Percentiles rank a stretch among this genome's conserved stretches.
Evolutionary conservation across 2,329 filamentous ascomycete genomes (phyloP).

Genomic region (Blastomyces percursus): DNA sequence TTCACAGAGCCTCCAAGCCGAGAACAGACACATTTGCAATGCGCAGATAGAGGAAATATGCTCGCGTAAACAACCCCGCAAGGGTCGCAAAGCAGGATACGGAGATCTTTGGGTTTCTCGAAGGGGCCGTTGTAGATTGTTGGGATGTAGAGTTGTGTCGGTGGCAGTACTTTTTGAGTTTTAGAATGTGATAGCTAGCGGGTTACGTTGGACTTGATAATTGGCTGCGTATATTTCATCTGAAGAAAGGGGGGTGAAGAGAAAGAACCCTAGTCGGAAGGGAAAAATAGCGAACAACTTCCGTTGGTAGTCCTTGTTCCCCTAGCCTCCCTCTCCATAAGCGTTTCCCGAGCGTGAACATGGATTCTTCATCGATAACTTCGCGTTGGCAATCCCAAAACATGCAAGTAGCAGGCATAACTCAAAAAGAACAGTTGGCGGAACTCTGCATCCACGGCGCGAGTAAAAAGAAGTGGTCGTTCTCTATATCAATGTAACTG

Average conservation of each 20-base stretch:
- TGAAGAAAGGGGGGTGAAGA: not conserved
- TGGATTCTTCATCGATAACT: not conserved
- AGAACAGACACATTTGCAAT: not conserved
- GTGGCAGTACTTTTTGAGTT: not conserved
- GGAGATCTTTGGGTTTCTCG: not conserved
- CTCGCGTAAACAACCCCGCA: not conserved
- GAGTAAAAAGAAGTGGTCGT: not conserved
- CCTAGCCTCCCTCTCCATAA: not conserved
- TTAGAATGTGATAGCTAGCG: not conserved
- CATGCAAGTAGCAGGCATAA: not conserved
- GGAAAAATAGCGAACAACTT: not conserved
- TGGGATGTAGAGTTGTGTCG: not conserved
- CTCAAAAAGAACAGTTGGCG: not conserved
- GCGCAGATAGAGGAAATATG: not conserved
- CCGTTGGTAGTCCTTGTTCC: not conserved
- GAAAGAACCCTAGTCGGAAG: not conserved
- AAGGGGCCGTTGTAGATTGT: not conserved
- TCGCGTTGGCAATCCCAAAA: not conserved
- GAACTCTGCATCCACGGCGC: not conserved
- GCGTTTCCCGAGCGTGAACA: not conserved
- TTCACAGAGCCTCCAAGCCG: not conserved
- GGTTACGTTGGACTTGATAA: not conserved
- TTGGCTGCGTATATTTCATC: not conserved
- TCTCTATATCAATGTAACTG: not conserved
- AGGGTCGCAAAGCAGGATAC: not conserved